These are phyloP conservation scores for Cronartium ribicola DNA, from an alignment of 1,284 basidiomycete genomes.

Conservation along the genomic window DNA sequence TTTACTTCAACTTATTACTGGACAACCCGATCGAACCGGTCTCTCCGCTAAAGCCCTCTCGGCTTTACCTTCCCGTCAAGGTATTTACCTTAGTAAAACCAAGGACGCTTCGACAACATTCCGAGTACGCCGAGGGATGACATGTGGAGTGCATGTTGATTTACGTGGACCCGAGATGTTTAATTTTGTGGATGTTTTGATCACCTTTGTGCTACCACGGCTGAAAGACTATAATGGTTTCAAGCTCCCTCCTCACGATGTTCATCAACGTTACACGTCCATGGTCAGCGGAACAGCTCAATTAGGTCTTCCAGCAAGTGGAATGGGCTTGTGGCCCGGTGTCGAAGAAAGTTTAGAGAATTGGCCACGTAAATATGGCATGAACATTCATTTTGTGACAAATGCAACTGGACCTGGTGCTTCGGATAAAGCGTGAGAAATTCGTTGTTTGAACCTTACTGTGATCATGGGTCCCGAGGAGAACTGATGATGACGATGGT, in stretches of 20 bases:
- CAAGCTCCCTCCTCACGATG: slow-evolving; percentile 61
- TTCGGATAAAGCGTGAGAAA: slow-evolving; percentile 65
- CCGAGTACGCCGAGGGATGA: slow-evolving; percentile 73
- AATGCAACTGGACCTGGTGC: slow-evolving; percentile 76
- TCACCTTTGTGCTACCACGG: slow-evolving; percentile 90
- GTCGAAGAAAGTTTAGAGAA: slow-evolving; percentile 85
- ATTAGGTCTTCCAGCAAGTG: slow-evolving; percentile 76
- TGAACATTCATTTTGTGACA: slow-evolving; percentile 87
- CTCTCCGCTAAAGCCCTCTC: slow-evolving; percentile 56
- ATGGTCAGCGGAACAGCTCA: slow-evolving; percentile 69
- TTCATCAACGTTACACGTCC: slow-evolving; percentile 53
- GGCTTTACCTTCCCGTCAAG: slow-evolving; percentile 60
- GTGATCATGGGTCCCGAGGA: not conserved
- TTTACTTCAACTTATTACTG: slow-evolving; percentile 80
- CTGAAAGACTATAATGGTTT: slow-evolving; percentile 85
- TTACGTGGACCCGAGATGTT: slow-evolving; percentile 86
- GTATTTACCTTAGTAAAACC: slow-evolving; percentile 74
- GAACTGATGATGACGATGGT: not conserved
- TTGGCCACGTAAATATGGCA: slow-evolving; percentile 76
- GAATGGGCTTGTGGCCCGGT: slow-evolving; percentile 81
- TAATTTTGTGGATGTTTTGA: slow-evolving; percentile 80
- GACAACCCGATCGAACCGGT: slow-evolving; percentile 64
- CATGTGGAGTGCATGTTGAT: slow-evolving; percentile 82
- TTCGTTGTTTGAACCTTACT: not conserved
- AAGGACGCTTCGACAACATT: slow-evolving; percentile 78